Evolutionary conservation across 176 grass and related monocot species (phyloP).

Genomic region (Zea luxurians): DNA sequence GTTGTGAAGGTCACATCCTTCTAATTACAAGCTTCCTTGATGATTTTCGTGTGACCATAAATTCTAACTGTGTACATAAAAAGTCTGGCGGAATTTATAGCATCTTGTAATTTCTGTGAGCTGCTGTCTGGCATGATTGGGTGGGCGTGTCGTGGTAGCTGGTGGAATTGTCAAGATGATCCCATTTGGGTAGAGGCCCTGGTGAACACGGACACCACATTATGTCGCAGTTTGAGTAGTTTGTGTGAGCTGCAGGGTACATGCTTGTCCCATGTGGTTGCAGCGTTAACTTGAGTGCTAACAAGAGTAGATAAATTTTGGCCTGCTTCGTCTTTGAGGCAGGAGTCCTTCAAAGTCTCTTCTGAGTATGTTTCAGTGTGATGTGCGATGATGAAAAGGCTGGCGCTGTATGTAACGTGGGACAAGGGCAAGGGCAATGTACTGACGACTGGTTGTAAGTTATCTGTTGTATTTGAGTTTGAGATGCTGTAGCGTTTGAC

Average conservation of each 20-base stretch:
- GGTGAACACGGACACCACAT: neutral
- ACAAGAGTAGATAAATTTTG: slow-evolving; percentile 19
- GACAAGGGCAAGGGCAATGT: neutral
- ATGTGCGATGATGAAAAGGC: slow-evolving; percentile 40
- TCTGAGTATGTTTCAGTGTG: slow-evolving; percentile 13
- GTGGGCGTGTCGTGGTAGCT: neutral
- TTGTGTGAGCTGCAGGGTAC: slow-evolving; percentile 7
- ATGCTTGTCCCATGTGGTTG: neutral
- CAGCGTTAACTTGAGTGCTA: neutral
- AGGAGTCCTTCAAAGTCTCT: neutral
- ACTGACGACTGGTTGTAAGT: neutral
- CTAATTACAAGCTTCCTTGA: slow-evolving; percentile 9
- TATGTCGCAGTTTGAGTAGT: neutral
- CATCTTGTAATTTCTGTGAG: slow-evolving; percentile 40
- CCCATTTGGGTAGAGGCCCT: neutral
- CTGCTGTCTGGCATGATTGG: neutral
- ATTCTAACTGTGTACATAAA: slow-evolving; percentile 49
- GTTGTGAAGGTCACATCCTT: neutral
- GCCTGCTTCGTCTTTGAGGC: neutral
- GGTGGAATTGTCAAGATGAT: neutral
- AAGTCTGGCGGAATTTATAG: slow-evolving; percentile 33
- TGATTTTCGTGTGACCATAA: slow-evolving; percentile 19
- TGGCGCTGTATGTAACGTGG: neutral
- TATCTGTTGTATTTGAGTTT: neutral
- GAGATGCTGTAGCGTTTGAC: neutral